Evolutionary conservation across 495 filamentous ascomycete species (phyloP).

Genomic region (Penicillium odoratum): DNA sequence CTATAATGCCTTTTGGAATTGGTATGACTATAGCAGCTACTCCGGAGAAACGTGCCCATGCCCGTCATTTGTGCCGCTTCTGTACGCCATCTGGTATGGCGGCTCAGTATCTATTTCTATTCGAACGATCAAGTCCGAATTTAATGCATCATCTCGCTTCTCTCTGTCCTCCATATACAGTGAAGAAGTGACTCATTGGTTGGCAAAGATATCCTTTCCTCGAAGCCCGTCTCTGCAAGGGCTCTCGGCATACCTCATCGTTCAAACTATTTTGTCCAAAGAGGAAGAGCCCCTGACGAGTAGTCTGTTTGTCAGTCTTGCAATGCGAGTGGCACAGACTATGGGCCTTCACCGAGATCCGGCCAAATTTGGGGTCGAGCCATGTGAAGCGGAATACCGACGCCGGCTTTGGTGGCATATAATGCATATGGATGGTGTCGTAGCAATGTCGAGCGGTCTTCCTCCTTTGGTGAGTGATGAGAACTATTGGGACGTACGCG

Average conservation of each 20-base stretch:
- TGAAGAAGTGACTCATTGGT: constrained; percentile 45
- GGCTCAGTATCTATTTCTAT: constrained; percentile 49
- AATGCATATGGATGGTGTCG: constrained; percentile 60
- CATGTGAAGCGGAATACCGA: constrained; percentile 68
- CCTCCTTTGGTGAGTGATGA: constrained; percentile 47
- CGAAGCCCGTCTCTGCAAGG: constrained; percentile 47
- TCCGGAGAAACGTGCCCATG: constrained; percentile 45
- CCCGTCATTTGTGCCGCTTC: constrained; percentile 45
- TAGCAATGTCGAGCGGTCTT: constrained; percentile 49
- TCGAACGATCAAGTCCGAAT: constrained; percentile 45
- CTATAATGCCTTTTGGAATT: constrained; percentile 49
- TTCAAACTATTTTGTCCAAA: constrained; percentile 48
- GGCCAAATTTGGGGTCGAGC: constrained; percentile 60
- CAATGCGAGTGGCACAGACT: constrained; percentile 66
- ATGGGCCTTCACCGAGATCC: constrained; percentile 75
- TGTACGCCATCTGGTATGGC: constrained; percentile 52
- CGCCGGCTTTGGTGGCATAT: constrained; percentile 75
- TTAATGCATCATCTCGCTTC: constrained; percentile 36
- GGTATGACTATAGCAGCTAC: constrained; percentile 48
- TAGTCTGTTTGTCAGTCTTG: constrained; percentile 53
- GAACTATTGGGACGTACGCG: constrained; percentile 49
- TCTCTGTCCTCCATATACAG: constrained; percentile 39
- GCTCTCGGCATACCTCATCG: constrained; percentile 45
- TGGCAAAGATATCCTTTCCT: constrained; percentile 47
- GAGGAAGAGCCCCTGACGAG: constrained; percentile 50